Evolutionary conservation across 768 basidiomycete genomes (phyloP).

Genomic region (Lactarius tabidus): DNA sequence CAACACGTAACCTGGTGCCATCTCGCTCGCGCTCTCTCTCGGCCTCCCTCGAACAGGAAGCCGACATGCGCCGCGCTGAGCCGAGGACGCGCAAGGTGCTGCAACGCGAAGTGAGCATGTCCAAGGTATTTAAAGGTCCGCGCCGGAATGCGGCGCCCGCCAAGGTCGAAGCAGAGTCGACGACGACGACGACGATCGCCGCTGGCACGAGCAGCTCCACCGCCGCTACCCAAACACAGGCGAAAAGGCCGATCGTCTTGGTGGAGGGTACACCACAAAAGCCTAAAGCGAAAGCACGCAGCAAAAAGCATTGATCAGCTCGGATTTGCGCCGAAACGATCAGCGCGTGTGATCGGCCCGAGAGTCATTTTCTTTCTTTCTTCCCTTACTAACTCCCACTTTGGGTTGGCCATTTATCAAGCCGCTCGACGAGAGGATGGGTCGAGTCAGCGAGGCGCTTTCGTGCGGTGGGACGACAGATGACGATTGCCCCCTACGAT

Average conservation of each 20-base stretch:
- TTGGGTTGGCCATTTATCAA: neutral
- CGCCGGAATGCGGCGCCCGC: slow-evolving; percentile 23
- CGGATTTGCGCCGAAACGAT: neutral
- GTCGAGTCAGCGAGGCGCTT: neutral
- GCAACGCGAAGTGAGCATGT: slow-evolving; percentile 77
- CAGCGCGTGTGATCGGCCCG: neutral
- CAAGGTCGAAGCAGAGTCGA: slow-evolving; percentile 24
- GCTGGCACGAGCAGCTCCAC: neutral
- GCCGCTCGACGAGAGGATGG: neutral
- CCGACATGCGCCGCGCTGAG: slow-evolving; percentile 36
- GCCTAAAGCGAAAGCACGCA: slow-evolving; percentile 15
- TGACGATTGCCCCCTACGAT: neutral
- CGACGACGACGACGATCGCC: neutral
- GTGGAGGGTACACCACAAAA: slow-evolving; percentile 31
- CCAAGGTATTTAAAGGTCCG: slow-evolving; percentile 57
- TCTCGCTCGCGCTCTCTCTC: slow-evolving; percentile 44
- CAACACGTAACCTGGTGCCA: neutral
- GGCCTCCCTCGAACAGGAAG: slow-evolving; percentile 65
- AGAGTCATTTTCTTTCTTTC: neutral
- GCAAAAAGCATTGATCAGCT: neutral
- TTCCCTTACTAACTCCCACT: neutral
- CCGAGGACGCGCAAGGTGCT: slow-evolving; percentile 45
- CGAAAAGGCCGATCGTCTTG: slow-evolving; percentile 25
- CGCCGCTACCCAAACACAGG: slow-evolving; percentile 23
- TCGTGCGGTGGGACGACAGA: no score